Evolutionary conservation across 352 stramenopile genomes (phyloP).

Genomic region (Phytophthora ohioensis): DNA sequence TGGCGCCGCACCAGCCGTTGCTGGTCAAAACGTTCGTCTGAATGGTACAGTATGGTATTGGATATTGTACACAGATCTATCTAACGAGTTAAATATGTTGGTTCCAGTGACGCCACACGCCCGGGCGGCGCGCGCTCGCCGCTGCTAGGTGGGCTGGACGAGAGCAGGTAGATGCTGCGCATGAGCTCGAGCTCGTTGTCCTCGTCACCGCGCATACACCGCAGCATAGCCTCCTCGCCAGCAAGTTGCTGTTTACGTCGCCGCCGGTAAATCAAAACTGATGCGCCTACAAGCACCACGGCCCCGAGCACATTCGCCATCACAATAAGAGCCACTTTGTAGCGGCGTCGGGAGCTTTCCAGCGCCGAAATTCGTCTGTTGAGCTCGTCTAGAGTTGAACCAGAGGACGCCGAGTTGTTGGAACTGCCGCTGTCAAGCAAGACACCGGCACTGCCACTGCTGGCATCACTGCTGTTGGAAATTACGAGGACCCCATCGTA

Average conservation of each 20-base stretch:
- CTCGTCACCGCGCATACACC: constrained; percentile 50
- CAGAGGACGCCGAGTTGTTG: constrained; percentile 19
- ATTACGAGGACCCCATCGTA: constrained; percentile 51
- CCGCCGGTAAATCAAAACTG: constrained; percentile 17
- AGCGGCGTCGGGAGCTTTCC: constrained; percentile 32
- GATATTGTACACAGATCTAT: constrained; percentile 23
- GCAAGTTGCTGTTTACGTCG: constrained; percentile 36
- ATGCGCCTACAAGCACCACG: constrained; percentile 19
- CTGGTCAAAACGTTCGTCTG: neutral
- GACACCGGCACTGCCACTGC: constrained; percentile 8
- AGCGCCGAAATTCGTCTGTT: constrained; percentile 31
- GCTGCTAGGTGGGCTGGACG: constrained; percentile 38
- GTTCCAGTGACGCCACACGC: constrained; percentile 6
- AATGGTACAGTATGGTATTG: neutral
- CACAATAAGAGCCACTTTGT: constrained; percentile 47
- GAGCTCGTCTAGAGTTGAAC: constrained; percentile 28
- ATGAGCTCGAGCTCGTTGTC: constrained; percentile 54
- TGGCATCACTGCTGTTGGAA: constrained; percentile 11
- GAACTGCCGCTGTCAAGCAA: constrained; percentile 16
- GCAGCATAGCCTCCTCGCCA: constrained; percentile 46
- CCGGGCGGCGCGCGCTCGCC: neutral
- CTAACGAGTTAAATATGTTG: constrained; percentile 37
- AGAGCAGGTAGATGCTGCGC: constrained; percentile 53
- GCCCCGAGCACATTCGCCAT: constrained; percentile 27
- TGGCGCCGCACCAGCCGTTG: neutral